Base-by-base conservation (phyloP, 2,329 filamentous ascomycete species). In the Phyllosticta capitalensis region DNA sequence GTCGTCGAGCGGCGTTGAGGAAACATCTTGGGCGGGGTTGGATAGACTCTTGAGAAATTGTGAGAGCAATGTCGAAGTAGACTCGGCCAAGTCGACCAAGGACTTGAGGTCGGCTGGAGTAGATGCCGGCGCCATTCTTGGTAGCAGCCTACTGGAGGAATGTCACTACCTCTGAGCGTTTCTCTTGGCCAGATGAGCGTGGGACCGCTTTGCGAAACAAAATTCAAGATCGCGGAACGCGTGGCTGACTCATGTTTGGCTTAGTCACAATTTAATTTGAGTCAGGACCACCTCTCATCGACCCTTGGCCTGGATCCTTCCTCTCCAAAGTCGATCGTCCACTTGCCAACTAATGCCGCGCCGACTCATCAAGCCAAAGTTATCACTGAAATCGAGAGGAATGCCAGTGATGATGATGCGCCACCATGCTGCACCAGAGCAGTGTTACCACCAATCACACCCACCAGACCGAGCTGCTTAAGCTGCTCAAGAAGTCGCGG, bases 31-130 rank as follows among this genome's bases (percentile, higher is more conserved):
- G 20, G 26, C 19, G 65, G 58, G 30, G 28, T 17, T 30, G 55
- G 57, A 19, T 67, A 62, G n/a, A 1, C 70, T 72, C 28, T 68
- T 69, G 52, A 68, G 67, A 63, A 70, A 73, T 61, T 73, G 71
- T 2, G 64, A 55, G 54, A 74, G 67, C 30, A 74, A 71, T 9
- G 65, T 66, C 64, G 69, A 69, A 2, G 71, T 72, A 20, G 68
- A 69, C 63, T 67, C 68, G n/a, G 70, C 67, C 26, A 73, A 65
- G 56, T 69, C 67, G 61, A 73, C 63, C 20, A 74, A 69, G 38
- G 66, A 62, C 54, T 60, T 61, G 5, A 72, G 30, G 58, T 69
- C 67, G 57, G 55, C 50, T 10, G 20, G 49, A 21, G 19, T 55
- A 50, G 26, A 53, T 17, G 48, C 52, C 21, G 55, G 48, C 9